Evolutionary conservation across 2,329 filamentous ascomycete species (phyloP).

Genomic region (Tolypocladium inflatum): DNA sequence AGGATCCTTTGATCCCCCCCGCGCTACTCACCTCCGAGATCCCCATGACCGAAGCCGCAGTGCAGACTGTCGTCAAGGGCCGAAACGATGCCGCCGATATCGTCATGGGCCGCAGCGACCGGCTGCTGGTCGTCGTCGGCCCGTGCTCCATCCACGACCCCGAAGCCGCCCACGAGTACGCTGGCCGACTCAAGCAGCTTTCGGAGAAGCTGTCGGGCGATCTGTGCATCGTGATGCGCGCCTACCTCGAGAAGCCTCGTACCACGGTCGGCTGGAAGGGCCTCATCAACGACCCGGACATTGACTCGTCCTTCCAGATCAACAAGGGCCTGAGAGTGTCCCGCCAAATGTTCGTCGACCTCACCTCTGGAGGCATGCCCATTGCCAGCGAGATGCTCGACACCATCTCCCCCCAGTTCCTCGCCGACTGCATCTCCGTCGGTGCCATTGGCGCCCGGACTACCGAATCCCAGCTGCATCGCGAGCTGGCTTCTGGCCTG

Average conservation of each 20-base stretch:
- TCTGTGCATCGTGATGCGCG: conserved; percentile 90
- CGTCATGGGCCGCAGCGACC: conserved; percentile 71
- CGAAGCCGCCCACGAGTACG: conserved; percentile 79
- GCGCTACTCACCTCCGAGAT: conserved; percentile 81
- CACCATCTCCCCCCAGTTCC: conserved; percentile 96
- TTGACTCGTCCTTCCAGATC: conserved; percentile 95
- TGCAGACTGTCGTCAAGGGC: conserved; percentile 62
- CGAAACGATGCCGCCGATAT: conserved; percentile 62
- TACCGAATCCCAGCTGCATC: conserved; percentile 92
- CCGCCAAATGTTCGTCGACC: conserved; percentile 86
- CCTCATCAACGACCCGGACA: conserved; percentile 97
- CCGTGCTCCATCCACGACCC: conserved; percentile 98
- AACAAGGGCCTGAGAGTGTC: conserved; percentile 94
- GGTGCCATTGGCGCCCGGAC: conserved; percentile 94
- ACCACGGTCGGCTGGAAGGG: conserved; percentile 99
- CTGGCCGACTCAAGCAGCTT: conserved; percentile 63
- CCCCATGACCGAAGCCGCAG: conserved; percentile 54
- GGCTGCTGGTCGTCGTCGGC: conserved; percentile 87
- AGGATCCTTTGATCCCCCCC: conserved; percentile 87
- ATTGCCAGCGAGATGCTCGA: conserved; percentile 98
- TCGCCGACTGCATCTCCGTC: conserved; percentile 89
- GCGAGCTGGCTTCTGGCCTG: conserved; percentile 87
- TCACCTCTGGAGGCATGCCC: conserved; percentile 81
- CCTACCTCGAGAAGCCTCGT: conserved; percentile 96
- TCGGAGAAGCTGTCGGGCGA: conserved; percentile 74